A percentile compares a stretch with the other conserved stretches of the same genome.
Evolutionary conservation across 352 stramenopile species (phyloP).

Genomic region (Saprolegnia diclina): DNA sequence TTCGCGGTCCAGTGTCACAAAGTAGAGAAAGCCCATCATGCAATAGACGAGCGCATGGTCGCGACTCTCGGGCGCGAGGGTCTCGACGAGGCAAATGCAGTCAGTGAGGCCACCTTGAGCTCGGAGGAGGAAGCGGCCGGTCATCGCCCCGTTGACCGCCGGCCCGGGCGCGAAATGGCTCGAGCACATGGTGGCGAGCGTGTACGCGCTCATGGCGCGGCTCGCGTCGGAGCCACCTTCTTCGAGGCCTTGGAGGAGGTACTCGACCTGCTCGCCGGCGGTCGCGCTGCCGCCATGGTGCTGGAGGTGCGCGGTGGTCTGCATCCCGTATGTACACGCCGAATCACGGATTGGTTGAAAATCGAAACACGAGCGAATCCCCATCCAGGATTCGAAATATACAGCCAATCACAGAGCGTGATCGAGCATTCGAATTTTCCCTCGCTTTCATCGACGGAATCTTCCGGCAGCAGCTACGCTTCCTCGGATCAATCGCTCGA

Average conservation of each 20-base stretch:
- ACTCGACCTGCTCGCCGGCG: slow-evolving; percentile 24
- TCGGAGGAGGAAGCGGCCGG: slow-evolving; percentile 17
- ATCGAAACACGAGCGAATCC: too few species aligned
- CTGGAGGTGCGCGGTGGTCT: slow-evolving; percentile 15
- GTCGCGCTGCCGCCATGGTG: slow-evolving; percentile 3
- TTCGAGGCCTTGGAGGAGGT: slow-evolving; percentile 20
- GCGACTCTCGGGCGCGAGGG: not conserved
- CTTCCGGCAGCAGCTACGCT: not conserved
- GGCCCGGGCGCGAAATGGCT: not conserved
- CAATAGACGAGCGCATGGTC: slow-evolving; percentile 14
- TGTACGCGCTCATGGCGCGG: not conserved
- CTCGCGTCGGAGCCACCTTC: not conserved
- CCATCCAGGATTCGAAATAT: not conserved
- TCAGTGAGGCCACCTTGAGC: slow-evolving; percentile 22
- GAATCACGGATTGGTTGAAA: not conserved
- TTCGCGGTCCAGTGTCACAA: slow-evolving; percentile 24
- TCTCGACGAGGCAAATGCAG: slow-evolving; percentile 15
- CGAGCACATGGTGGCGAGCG: slow-evolving; percentile 11
- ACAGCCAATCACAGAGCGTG: not conserved
- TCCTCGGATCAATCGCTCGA: too few species aligned
- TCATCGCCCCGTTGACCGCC: not conserved
- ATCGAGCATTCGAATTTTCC: slow-evolving; percentile 5
- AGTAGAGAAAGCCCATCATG: slow-evolving; percentile 27
- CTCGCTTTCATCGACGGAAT: not conserved
- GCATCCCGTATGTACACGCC: not conserved